Evolutionary conservation across 2,329 filamentous ascomycete genomes (phyloP).

Genomic region (Xylariaceae sp.): DNA sequence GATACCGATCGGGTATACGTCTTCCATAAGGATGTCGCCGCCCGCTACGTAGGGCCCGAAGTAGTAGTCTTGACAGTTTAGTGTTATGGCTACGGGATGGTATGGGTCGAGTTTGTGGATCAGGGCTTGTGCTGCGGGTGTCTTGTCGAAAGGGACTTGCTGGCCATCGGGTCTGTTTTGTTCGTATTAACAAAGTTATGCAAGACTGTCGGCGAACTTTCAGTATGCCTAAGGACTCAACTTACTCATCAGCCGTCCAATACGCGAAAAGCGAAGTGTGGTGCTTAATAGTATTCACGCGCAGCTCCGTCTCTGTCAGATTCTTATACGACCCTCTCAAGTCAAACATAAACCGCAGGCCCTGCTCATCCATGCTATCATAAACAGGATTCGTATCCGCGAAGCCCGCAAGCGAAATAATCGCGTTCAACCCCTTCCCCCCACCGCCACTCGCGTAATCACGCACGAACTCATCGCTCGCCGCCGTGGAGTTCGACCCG

Average conservation of each 20-base stretch:
- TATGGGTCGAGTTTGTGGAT: constrained; percentile 64
- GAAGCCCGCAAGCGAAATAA: constrained; percentile 52
- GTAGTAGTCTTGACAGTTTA: constrained; percentile 69
- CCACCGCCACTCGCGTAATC: constrained; percentile 45
- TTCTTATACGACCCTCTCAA: constrained; percentile 54
- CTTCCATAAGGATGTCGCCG: constrained; percentile 65
- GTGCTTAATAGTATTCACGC: constrained; percentile 50
- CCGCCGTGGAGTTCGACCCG: constrained; percentile 37
- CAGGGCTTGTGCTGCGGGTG: constrained; percentile 40
- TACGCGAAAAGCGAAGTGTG: constrained; percentile 52
- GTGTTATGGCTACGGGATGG: constrained; percentile 63
- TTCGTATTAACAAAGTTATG: neutral
- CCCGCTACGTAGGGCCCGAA: constrained; percentile 61
- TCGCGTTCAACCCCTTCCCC: constrained; percentile 53
- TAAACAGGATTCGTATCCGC: constrained; percentile 47
- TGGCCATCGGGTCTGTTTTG: constrained; percentile 57
- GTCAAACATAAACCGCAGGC: constrained; percentile 54
- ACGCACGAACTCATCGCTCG: constrained; percentile 46
- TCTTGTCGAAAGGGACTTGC: constrained; percentile 59
- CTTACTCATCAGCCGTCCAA: constrained; percentile 54
- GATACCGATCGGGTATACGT: constrained; percentile 65
- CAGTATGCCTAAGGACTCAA: neutral
- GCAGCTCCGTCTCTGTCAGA: constrained; percentile 47
- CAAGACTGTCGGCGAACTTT: no score
- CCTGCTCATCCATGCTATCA: constrained; percentile 48